phyloP scores from a whole-genome alignment of 2,329 filamentous ascomycete species.

The Scytalidium sp. region DNA sequence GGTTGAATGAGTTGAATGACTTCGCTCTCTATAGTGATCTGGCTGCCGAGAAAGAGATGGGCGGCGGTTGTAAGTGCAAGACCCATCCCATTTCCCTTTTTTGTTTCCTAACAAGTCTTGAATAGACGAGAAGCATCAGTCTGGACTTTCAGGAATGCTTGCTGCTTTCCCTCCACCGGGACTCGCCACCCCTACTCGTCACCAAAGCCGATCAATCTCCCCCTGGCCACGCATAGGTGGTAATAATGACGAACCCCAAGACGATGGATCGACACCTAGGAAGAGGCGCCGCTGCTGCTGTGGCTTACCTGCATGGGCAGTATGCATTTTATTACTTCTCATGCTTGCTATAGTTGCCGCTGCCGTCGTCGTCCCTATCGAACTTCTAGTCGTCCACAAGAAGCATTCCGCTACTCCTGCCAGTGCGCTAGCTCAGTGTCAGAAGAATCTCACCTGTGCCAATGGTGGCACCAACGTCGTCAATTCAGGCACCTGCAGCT shows the following conservation, averaged over 20 bases:
- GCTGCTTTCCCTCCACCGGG: conserved; percentile 63
- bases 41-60: conserved; percentile 19
- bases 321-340: conserved; percentile 63
- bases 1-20: conserved; percentile 50
- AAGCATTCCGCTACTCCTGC: conserved; percentile 22
- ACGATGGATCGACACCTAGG: conserved; percentile 20
- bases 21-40: conserved; percentile 38
- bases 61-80: conserved; percentile 16
- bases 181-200: conserved; percentile 38
- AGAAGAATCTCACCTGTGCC: conserved; percentile 46
- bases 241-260: conserved; percentile 17
- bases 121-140: conserved; percentile 18
- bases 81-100: not conserved
- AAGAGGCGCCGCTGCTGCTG: conserved; percentile 66
- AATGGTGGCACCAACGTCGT: conserved; percentile 81
- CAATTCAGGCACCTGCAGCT: conserved; percentile 68
- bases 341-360: conserved; percentile 72
- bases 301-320: conserved; percentile 77
- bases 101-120: conserved; percentile 8
- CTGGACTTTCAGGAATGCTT: conserved; percentile 56
- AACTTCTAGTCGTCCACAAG: conserved; percentile 60
- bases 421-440: conserved; percentile 43
- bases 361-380: conserved; percentile 75
- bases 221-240: conserved; percentile 31
- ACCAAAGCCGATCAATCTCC: conserved; percentile 30